Conservation (phyloP, 2,329 filamentous ascomycete genomes). For the Aspergillus sp. region DNA sequence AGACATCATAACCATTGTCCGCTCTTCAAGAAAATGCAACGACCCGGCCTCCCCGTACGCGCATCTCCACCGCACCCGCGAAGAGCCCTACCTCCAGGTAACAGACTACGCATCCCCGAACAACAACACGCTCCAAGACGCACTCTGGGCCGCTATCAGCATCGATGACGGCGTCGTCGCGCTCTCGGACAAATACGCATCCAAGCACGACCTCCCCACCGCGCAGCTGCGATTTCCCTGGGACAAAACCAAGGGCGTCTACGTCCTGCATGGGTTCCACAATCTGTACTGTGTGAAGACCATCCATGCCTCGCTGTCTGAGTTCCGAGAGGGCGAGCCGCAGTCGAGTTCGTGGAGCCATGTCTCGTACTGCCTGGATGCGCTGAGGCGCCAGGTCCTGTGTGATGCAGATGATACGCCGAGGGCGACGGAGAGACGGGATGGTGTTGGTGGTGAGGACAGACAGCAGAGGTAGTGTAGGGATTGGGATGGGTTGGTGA, state of each 20-base stretch:
- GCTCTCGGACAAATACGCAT: not conserved
- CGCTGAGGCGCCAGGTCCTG: not conserved
- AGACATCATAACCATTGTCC: not conserved
- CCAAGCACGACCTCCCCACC: not conserved
- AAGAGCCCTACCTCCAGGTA: not conserved
- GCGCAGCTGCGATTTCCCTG: not conserved
- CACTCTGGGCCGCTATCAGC: not conserved
- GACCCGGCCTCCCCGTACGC: not conserved
- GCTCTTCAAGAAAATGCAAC: not conserved
- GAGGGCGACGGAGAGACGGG: not conserved
- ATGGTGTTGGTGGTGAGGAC: not conserved
- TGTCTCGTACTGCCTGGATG: not conserved
- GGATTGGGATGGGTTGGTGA: not conserved
- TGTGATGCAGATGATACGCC: not conserved
- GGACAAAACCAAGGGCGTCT: not conserved
- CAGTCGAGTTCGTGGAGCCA: not conserved
- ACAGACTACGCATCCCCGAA: not conserved
- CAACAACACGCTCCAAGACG: not conserved
- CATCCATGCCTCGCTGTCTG: not conserved
- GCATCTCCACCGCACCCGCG: not conserved
- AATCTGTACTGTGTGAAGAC: not conserved
- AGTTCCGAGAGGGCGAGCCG: not conserved
- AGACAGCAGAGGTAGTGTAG: not conserved
- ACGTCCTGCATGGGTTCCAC: not conserved
- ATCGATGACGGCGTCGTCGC: not conserved